Percentiles rank a stretch among this genome's conserved stretches.
phyloP scores from a whole-genome alignment of 768 basidiomycete species.

The Tylopilus felleus region DNA sequence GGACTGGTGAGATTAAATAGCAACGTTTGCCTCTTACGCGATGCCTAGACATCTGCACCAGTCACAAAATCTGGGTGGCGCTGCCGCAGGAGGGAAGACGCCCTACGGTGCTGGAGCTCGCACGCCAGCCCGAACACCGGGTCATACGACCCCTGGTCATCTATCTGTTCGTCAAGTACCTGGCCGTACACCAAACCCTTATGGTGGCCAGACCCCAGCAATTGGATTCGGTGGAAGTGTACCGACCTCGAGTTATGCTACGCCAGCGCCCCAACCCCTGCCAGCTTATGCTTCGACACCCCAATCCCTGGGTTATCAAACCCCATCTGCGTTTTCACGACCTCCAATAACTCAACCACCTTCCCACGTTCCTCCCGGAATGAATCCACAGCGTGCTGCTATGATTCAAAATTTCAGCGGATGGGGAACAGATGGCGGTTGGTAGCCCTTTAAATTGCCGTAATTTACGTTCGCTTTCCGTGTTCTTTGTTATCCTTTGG shows the following conservation, averaged over 20 bases:
- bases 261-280: constrained; percentile 33
- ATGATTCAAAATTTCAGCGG: constrained; percentile 52
- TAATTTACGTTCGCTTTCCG: constrained; percentile 16
- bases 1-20: constrained; percentile 8
- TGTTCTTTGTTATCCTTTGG: constrained; percentile 11
- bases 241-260: constrained; percentile 28
- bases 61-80: constrained; percentile 58
- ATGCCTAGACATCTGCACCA: constrained; percentile 66
- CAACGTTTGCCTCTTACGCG: constrained; percentile 6
- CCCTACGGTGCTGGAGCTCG: constrained; percentile 74
- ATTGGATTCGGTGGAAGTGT: constrained; percentile 29
- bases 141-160: constrained; percentile 77
- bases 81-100: constrained; percentile 65
- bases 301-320: constrained; percentile 42
- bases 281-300: too few relatives aligned
- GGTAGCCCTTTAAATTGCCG: constrained; percentile 28
- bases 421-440: constrained; percentile 32
- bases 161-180: constrained; percentile 66
- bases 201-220: constrained; percentile 44
- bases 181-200: constrained; percentile 79
- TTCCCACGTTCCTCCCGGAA: constrained; percentile 49
- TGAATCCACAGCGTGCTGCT: constrained; percentile 66
- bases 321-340: constrained; percentile 37
- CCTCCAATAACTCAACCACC: constrained; percentile 41
- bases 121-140: constrained; percentile 72